phyloP scores from a whole-genome alignment of 2,329 filamentous ascomycete genomes.

The Calonectria ilicicola region DNA sequence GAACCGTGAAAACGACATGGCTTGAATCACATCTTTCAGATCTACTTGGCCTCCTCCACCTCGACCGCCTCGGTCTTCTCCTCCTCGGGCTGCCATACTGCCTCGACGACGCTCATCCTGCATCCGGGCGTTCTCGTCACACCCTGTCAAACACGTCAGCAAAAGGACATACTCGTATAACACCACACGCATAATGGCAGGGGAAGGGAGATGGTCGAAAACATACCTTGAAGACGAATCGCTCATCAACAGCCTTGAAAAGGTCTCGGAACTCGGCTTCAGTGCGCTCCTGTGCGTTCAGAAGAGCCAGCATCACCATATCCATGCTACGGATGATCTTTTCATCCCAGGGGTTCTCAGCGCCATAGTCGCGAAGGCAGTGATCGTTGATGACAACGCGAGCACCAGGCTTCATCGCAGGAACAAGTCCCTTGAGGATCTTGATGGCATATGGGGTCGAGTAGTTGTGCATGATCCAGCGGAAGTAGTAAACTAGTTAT shows the following conservation, averaged over 20 bases:
- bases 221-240: constrained; percentile 57
- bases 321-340: constrained; percentile 63
- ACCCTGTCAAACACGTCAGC: constrained; percentile 45
- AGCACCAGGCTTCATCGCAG: constrained; percentile 66
- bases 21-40: too few species aligned
- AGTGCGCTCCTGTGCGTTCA: constrained; percentile 64
- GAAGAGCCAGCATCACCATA: constrained; percentile 62
- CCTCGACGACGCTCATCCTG: constrained; percentile 62
- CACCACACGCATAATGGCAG: too few species aligned
- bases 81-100: constrained; percentile 55
- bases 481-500: constrained; percentile 64
- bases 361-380: constrained; percentile 54
- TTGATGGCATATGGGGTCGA: constrained; percentile 63
- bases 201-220: fast-evolving
- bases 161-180: not conserved
- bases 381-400: constrained; percentile 60
- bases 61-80: constrained; percentile 3
- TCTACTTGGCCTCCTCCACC: not conserved
- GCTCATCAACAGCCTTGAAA: constrained; percentile 55
- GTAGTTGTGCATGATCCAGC: constrained; percentile 73
- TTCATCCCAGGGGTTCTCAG: constrained; percentile 58
- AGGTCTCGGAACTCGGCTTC: constrained; percentile 59
- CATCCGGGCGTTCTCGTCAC: constrained; percentile 55
- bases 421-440: constrained; percentile 63
- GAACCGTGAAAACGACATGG: not conserved